Base-by-base conservation (phyloP, 768 basidiomycete genomes). In the Leccinum longicurvipes region DNA sequence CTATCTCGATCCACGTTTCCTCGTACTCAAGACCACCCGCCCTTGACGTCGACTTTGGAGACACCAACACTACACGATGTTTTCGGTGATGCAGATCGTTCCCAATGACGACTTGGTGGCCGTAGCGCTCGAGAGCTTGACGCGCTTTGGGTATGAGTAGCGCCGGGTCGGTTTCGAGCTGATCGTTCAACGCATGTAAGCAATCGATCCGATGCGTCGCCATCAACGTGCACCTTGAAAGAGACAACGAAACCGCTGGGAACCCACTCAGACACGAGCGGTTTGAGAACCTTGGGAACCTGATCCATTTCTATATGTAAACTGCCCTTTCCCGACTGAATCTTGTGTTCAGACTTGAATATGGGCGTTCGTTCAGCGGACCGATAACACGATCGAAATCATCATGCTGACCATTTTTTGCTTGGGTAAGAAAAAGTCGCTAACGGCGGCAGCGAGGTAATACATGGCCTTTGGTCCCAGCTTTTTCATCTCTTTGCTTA, bases 251-350 rank as follows among this genome's bases (percentile, higher is more conserved):
- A 98, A 0, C 93, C 95, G 45, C 90, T 84, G 7, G 80, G 84
- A 1, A 85, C 88, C 96, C 97, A 99, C 69, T 98, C 93, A 45
- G 89, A 85, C 7, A 98, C 94, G 74, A 99, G 77, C 0, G 93
- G 89, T 70, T 91, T 90, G 46, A 99, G 76, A 32, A 98, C 87
- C 73, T 99, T 99, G 8, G 97, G 97, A 0, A 98, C 95, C 70
- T 98, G 94, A 67, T 99, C 97, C 97, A 98, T 99, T 72, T 98
- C 95, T 54, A 98, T 90, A 46, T 84, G 82, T 24, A 98, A 76
- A 61, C 87, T 95, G 2, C 95, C 96, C 67, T 96, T 94, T 27
- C 92, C 91, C 1, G 94, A 97, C 67, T 98, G 96, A 34, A 99
- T 98, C 76, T 99, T 99, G 75, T 99, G 97, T 73, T 93, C 93